These are phyloP conservation scores for Clonostachys chloroleuca DNA, from an alignment of 2,329 filamentous ascomycete species.

Conservation along the genomic window DNA sequence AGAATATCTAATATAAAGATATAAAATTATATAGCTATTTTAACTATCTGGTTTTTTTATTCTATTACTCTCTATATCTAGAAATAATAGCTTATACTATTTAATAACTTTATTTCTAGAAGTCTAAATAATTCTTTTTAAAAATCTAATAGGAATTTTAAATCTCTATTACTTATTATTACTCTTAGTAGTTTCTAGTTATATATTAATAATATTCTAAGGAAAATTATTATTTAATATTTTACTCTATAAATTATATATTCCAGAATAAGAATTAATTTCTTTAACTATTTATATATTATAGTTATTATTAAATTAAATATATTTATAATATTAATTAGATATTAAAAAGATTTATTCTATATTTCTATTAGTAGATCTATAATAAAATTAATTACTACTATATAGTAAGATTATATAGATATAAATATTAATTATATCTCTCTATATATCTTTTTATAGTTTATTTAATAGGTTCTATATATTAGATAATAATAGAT, in stretches of 20 bases:
- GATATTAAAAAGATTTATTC: background rate
- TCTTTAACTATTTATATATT: background rate
- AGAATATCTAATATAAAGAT: background rate
- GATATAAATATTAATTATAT: no score
- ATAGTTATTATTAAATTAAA: background rate
- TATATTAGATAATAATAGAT: no score
- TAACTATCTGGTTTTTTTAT: background rate
- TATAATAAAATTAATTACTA: background rate
- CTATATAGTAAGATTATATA: no score
- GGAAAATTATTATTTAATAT: background rate
- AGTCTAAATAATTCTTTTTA: background rate
- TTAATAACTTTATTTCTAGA: background rate
- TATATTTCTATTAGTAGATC: background rate
- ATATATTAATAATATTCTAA: background rate
- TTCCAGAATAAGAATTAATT: background rate
- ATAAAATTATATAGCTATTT: background rate
- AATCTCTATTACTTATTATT: background rate
- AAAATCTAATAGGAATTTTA: background rate
- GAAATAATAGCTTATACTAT: background rate
- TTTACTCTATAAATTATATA: background rate
- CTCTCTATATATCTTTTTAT: no score
- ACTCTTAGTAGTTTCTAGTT: background rate
- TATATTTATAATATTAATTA: background rate
- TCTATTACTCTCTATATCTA: background rate
- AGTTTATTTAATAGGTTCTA: no score